Evolutionary conservation across 176 grass and related monocot genomes (phyloP).

Genomic region (Tillandsia leiboldiana): DNA sequence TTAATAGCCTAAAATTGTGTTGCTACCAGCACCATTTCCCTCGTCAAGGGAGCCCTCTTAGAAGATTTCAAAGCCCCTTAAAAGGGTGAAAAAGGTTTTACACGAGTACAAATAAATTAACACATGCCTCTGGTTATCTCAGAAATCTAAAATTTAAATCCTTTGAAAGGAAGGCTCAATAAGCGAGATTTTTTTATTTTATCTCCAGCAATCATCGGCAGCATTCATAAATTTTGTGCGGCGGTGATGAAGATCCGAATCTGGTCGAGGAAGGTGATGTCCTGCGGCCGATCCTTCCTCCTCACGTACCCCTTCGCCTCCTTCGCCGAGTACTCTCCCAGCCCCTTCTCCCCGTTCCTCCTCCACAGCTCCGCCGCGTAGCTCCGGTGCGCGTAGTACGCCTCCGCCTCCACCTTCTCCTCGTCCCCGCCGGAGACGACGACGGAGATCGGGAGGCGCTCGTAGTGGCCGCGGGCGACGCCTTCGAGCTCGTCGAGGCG

Average conservation of each 20-base stretch:
- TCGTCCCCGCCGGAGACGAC: conserved; percentile 17
- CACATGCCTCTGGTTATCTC: no score
- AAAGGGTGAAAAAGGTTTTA: no score
- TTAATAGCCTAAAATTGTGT: no score
- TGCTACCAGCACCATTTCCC: no score
- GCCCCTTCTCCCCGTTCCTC: conserved; percentile 45
- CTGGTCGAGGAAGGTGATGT: conserved; percentile 65
- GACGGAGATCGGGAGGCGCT: conserved; percentile 51
- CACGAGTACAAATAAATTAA: no score
- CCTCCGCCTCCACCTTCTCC: conserved; percentile 30
- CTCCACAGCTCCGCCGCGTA: conserved; percentile 70
- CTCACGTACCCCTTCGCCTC: conserved; percentile 59
- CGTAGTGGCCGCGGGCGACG: conserved; percentile 55
- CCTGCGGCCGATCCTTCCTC: conserved; percentile 60
- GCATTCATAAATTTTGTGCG: conserved; percentile 12
- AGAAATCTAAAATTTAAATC: no score
- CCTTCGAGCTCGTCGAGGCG: conserved; percentile 80
- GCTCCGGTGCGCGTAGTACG: conserved; percentile 64
- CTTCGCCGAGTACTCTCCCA: conserved; percentile 46
- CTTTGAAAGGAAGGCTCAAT: no score
- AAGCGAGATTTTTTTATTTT: no score
- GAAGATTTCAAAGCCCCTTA: no score
- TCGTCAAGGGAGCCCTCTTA: no score
- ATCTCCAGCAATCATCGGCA: no score
- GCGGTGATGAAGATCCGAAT: conserved; percentile 55